Conservation (phyloP, 1,284 basidiomycete genomes). For the Boletus semigastroideus region DNA sequence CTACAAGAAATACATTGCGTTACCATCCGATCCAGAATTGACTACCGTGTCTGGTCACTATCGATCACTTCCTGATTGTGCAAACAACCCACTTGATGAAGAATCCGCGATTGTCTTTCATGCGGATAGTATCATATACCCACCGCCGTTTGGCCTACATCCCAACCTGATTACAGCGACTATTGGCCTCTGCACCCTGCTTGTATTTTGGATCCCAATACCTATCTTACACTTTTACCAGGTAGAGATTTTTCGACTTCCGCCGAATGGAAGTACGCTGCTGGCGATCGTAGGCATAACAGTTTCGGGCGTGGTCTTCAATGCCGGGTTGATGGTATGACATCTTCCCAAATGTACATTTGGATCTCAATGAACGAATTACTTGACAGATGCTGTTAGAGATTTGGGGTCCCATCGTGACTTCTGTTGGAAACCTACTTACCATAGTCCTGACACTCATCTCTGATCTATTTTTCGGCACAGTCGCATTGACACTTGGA, state of each 20-base stretch:
- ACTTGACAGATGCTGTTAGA: constrained; percentile 64
- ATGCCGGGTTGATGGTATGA: constrained; percentile 73
- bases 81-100: constrained; percentile 28
- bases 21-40: constrained; percentile 57
- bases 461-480: constrained; percentile 67
- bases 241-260: constrained; percentile 60
- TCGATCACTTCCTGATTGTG: constrained; percentile 40
- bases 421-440: constrained; percentile 79
- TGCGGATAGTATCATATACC: constrained; percentile 41
- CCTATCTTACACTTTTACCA: constrained; percentile 64
- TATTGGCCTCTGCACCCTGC: constrained; percentile 65
- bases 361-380: constrained; percentile 5
- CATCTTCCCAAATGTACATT: neutral
- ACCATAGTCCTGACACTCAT: constrained; percentile 81
- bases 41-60: constrained; percentile 42
- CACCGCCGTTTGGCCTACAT: constrained; percentile 76
- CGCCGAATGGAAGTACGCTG: constrained; percentile 43
- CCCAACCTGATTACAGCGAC: constrained; percentile 70
- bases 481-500: constrained; percentile 58
- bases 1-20: constrained; percentile 76
- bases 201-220: constrained; percentile 69
- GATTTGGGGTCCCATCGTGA: constrained; percentile 81
- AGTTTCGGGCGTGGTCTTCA: constrained; percentile 68
- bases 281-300: constrained; percentile 62
- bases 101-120: constrained; percentile 6